phyloP scores from a whole-genome alignment of 768 basidiomycete genomes.

The Termitomyces sp. region DNA sequence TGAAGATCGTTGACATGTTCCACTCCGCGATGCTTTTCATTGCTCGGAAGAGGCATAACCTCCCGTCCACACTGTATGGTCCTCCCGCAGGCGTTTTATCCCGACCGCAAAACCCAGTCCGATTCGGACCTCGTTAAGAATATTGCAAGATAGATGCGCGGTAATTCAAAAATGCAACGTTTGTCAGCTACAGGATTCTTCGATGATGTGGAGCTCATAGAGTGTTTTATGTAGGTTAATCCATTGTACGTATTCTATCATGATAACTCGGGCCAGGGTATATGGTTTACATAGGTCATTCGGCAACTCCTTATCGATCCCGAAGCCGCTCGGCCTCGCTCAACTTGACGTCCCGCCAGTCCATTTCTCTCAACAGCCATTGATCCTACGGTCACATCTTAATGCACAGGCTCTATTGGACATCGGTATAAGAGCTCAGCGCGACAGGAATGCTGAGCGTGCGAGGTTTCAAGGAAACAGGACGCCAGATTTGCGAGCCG shows the following conservation, averaged over 20 bases:
- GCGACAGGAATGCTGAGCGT: slow-evolving; percentile 22
- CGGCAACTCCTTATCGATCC: neutral
- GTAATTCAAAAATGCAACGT: neutral
- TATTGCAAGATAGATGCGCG: neutral
- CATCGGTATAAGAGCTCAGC: slow-evolving; percentile 2
- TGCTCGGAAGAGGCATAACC: neutral
- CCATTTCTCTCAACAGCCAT: neutral
- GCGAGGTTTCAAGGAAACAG: slow-evolving; percentile 22
- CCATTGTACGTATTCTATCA: slow-evolving; percentile 11
- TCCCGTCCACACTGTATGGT: too few species aligned
- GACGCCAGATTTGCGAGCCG: slow-evolving; percentile 23
- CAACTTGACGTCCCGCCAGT: slow-evolving; percentile 3
- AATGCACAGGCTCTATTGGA: neutral
- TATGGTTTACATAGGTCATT: slow-evolving; percentile 7
- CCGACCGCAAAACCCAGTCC: neutral
- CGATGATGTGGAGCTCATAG: neutral
- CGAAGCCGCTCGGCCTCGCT: neutral
- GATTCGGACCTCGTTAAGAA: neutral
- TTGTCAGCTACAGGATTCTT: neutral
- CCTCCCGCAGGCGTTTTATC: neutral
- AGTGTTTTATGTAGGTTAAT: neutral
- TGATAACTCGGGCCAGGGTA: slow-evolving; percentile 11
- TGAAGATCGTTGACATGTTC: neutral
- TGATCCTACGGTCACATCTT: neutral
- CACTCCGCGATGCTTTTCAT: neutral